Evolutionary conservation across 352 stramenopile genomes (phyloP), one percentile per base, ranked within the genome.

Genomic region (Pythium periplocum): DNA sequence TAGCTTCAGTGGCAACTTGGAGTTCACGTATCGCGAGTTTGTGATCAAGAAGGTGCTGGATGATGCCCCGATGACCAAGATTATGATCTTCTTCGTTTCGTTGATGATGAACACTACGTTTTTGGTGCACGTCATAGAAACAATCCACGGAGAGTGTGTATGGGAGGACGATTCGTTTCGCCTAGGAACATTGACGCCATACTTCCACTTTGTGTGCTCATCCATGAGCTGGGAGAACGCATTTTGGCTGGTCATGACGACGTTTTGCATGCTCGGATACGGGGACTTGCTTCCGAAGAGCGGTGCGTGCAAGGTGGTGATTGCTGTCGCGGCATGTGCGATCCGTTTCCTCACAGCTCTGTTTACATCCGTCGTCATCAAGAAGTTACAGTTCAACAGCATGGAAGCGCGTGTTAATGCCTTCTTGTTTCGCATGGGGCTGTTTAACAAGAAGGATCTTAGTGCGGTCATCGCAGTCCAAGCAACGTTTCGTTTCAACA

Each of bases 21-120:
- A 89, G 48, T 87, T 89, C 50, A 79, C 61, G 44, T 89, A 89
- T 43, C 64, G 63, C 6, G 61, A 79, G 43, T 89, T 89, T 32
- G 78, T 87, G 45, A 64, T 89, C 50, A 89, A 87, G 54, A 89
- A 87, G 53, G 75, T 87, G 9, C 57, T 89, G 34, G 73, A 87
- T 30, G 75, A 89, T 34, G 60, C 50, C 8, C 73, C 74, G 8
- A 37, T 87, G 8, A 58, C 37, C 10, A 87, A 89, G 45, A 61
- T 86, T 31, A 12, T 51, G 6, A 40, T 66, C 5, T 39, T 75
- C 11, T 68, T 45, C 36, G 2, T 48, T 5, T 53, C 66, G 2
- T 50, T 80, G 17, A 37, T 79, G 7, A 54, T 52, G 1, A 48
- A 66, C 17, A 56, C 64, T 34, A 62, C 78, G 11, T 87, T 80